Conservation (phyloP, 345 rosid genomes). For the Salix koriyanagi region DNA sequence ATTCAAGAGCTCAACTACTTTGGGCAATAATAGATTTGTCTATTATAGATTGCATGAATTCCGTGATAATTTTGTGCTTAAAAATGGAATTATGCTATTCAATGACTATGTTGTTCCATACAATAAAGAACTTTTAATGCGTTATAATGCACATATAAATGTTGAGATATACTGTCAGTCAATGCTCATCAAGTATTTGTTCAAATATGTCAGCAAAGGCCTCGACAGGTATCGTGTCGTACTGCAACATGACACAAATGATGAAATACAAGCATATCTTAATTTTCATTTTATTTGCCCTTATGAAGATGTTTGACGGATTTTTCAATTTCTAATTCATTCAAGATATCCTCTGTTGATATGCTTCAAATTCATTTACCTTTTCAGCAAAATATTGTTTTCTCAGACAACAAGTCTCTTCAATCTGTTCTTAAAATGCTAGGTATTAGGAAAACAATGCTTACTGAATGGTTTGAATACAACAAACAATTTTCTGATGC, state of each 20-base stretch:
- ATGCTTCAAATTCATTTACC: not conserved
- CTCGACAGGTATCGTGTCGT: too few species aligned
- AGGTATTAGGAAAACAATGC: too few species aligned
- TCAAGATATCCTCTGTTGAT: not conserved
- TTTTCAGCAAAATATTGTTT: not conserved
- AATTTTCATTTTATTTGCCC: not conserved
- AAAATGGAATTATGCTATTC: not conserved
- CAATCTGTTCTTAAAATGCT: not conserved
- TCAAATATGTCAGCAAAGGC: not conserved
- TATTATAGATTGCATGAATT: not conserved
- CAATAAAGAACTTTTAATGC: not conserved
- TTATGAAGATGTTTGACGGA: not conserved
- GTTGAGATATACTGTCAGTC: not conserved
- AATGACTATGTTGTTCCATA: not conserved
- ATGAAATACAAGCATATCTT: not conserved
- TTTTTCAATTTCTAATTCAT: not conserved
- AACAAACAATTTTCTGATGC: not conserved
- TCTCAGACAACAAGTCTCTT: not conserved
- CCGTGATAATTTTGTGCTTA: not conserved
- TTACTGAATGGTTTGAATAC: not conserved
- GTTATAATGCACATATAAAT: not conserved
- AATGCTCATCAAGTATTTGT: not conserved
- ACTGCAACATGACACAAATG: accelerated
- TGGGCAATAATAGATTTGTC: not conserved
- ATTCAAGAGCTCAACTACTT: not conserved